These are phyloP conservation scores for Curvularia hawaiiensis DNA, from an alignment of 2,329 filamentous ascomycete genomes.

Conservation along the genomic window DNA sequence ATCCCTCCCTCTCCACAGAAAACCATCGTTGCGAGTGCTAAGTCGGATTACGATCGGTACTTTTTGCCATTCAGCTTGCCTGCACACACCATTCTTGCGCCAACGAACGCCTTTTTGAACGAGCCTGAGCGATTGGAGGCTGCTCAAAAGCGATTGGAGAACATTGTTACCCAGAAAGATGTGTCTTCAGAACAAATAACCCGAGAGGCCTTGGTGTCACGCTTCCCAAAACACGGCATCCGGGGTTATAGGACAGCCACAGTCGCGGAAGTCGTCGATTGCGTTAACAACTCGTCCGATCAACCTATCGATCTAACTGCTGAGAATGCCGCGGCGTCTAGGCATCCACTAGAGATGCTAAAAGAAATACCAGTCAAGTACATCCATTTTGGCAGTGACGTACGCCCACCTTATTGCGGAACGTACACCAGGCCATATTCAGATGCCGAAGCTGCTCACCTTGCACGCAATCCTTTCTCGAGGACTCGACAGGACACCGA, in stretches of 20 bases:
- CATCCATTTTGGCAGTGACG: slow-evolving; percentile 65
- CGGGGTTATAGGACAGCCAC: slow-evolving; percentile 28
- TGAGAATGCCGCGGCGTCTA: slow-evolving; percentile 28
- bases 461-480: slow-evolving; percentile 60
- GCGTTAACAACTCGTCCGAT: slow-evolving; percentile 49
- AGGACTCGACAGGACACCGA: slow-evolving; percentile 66
- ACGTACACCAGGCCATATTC: slow-evolving; percentile 68
- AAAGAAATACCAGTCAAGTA: slow-evolving; percentile 67
- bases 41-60: slow-evolving; percentile 59
- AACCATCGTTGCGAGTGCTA: slow-evolving; percentile 34
- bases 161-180: slow-evolving; percentile 25
- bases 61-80: slow-evolving; percentile 86
- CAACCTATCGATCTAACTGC: slow-evolving; percentile 52
- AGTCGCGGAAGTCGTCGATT: slow-evolving; percentile 50
- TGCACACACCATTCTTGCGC: slow-evolving; percentile 72
- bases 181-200: slow-evolving; percentile 21
- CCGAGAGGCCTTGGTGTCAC: slow-evolving; percentile 23
- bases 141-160: slow-evolving; percentile 37
- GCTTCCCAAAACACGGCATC: slow-evolving; percentile 19
- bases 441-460: slow-evolving; percentile 50
- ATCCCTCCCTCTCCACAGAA: slow-evolving; percentile 44
- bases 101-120: slow-evolving; percentile 47
- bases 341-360: slow-evolving; percentile 52
- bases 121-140: slow-evolving; percentile 35
- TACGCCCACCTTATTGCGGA: slow-evolving; percentile 71